Base-by-base conservation (phyloP, 306 rosid species). In the Arachis hypogaea region DNA sequence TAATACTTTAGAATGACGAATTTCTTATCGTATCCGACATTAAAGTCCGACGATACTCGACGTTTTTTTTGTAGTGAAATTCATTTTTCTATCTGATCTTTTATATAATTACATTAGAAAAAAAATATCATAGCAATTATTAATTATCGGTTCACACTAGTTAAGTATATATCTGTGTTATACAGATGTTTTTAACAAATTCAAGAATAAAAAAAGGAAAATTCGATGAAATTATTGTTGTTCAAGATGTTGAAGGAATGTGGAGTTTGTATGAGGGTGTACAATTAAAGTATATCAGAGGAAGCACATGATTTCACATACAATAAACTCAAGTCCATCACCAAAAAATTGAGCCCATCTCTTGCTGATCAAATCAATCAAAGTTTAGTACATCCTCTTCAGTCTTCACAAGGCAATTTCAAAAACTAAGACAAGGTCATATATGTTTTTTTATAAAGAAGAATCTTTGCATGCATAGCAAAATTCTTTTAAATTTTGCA, bases 251-350 rank as follows among this genome's bases (percentile, higher is more conserved):
- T n/a, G 14, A 72, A 2, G 87, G 86, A 2, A 42, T 87, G 59
- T 59, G 82, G n/a, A 83, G 76, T 70, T 62, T 88, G 51, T 85
- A 78, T 43, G 87, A 87, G 76, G 89, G 86, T 7, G 5, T 84
- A 33, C 77, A 82, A 43, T 42, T 83, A 1, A 77, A 73, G 50
- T 5, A 59, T 86, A 36, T 28, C 83, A 1, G 87, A 81, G 1
- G 76, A 86, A 55, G 85, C 85, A 11, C 49, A 29, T 49, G 73
- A 9, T 66, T 83, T 36, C 49, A 74, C 77, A 1, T 11, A 63
- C 5, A 14, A 30, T 74, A 46, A 60, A 0, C 78, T 82, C 2
- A 3, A 69, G 56, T 57, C 56, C 29, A 57, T 71, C 30, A 6
- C 43, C 30, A 44, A 71, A 11, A 12, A 57, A 11, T 5, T 55